Evolutionary conservation across 2,329 filamentous ascomycete genomes (phyloP), one percentile per base, ranked within the genome.

Genomic region (Coleophoma cylindrospora): DNA sequence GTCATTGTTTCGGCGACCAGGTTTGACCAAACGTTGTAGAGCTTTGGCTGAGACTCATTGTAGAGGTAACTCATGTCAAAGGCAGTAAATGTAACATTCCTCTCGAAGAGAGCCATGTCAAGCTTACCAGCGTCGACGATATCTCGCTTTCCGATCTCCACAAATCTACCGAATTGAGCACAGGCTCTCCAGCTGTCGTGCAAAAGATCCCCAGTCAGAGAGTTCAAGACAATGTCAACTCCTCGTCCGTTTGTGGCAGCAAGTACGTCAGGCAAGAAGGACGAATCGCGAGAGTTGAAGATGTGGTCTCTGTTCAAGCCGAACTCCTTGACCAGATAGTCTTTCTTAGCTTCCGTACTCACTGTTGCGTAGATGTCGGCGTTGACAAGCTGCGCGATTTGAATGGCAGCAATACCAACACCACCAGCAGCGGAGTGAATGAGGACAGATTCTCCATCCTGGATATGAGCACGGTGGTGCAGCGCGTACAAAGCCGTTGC

Each of bases 41-140:
- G 9, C 66, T n/a, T 60, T 57, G 57, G 17, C 44, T 22, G 52
- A 61, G 57, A 2, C 64, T 52, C 7, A 61, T 14, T 5, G 19
- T 19, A 19, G 17, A 48, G 27, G 12, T 21, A 22, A 19, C n/a
- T 32, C 4, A 74, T 52, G 52, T 73, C 68, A 2, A 74, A 60
- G 0, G 65, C 66, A 4, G 65, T 56, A 47, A 74, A 74, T 0
- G 63, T 67, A 19, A 70, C 61, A 22, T 65, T 72, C 1, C 63
- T 56, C 2, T 61, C 57, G 41, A 74, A 73, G 0, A 61, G 60
- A 4, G 34, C 34, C 49, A 48, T 48, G 1, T 57, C 36, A 65
- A 73, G 70, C 3, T 68, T 55, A 7, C 36, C 19, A 10, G n/a
- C n/a, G 4, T 38, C 45, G 22, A 49, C 33, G 2, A 50, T 11